Conservation (phyloP, 2,329 filamentous ascomycete species). For the Penicillium sclerotigenum region DNA sequence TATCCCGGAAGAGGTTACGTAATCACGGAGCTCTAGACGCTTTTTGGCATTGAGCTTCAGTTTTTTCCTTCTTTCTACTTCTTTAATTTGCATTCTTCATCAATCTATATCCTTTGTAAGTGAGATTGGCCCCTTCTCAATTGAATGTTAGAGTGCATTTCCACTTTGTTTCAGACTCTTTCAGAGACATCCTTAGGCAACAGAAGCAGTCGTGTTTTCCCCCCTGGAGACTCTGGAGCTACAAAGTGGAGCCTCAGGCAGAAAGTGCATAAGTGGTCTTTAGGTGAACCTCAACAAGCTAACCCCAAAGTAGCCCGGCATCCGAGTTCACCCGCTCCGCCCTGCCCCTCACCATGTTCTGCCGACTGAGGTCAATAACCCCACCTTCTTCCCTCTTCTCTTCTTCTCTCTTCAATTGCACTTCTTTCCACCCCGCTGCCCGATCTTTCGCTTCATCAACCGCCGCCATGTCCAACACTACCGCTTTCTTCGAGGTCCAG, state of each 20-base stretch:
- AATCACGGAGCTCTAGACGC: slow-evolving; percentile 20
- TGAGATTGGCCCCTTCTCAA: background rate
- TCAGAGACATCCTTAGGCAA: background rate
- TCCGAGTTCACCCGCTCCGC: slow-evolving; percentile 27
- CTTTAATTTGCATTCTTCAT: slow-evolving; percentile 12
- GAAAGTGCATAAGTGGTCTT: slow-evolving; percentile 17
- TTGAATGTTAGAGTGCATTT: background rate
- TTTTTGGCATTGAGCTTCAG: slow-evolving; percentile 22
- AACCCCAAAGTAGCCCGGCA: slow-evolving; percentile 25
- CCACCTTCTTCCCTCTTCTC: slow-evolving; percentile 45
- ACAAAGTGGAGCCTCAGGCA: slow-evolving; percentile 15
- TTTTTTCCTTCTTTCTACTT: slow-evolving; percentile 21
- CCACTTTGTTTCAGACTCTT: background rate
- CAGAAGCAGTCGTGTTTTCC: background rate
- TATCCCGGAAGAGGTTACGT: slow-evolving; percentile 12
- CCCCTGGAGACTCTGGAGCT: slow-evolving; percentile 6
- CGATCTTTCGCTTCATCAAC: slow-evolving; percentile 51
- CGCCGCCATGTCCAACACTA: slow-evolving; percentile 67
- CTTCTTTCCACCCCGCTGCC: slow-evolving; percentile 35
- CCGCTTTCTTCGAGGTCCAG: slow-evolving; percentile 74
- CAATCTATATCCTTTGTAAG: slow-evolving; percentile 19
- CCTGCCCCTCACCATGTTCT: slow-evolving; percentile 43
- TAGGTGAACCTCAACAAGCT: slow-evolving; percentile 20
- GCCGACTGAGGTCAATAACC: slow-evolving; percentile 43
- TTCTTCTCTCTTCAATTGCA: slow-evolving; percentile 40